Base-by-base conservation (phyloP, 2,329 filamentous ascomycete genomes). In the Emergomyces africanus region DNA sequence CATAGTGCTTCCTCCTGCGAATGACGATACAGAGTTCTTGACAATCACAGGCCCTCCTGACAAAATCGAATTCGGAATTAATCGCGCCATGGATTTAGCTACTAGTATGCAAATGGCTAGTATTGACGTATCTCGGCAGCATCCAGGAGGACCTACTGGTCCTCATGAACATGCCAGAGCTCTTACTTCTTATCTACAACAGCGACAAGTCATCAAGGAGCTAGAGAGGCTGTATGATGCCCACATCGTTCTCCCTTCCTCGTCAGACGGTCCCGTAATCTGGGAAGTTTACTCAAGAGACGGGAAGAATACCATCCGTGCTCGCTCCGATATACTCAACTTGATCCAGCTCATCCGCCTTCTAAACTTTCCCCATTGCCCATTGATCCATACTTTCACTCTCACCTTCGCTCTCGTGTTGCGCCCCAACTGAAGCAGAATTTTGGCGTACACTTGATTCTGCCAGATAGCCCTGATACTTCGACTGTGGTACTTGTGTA, bases 251-350 rank as follows among this genome's bases (percentile, higher is more conserved):
- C 85, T 90, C 1, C 89, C 90, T 0, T 82, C 83, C 2, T 79
- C 82, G 55, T 64, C 64, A 14, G 84, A 89, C 50, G 85, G 85
- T 41, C 84, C 84, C 12, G 83, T 88, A 50, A 85, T 86, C 0
- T 96, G 91, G 90, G 87, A 96, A 71, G 82, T 97, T 58, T 96
- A 91, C 74, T 89, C 89, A 6, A 83, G 87, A 42, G 88, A 96
- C 67, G 85, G 86, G 64, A 95, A 94, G 78, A 95, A 90, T 69
- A 76, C 75, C 8, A 75, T 78, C 48, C 75, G 74, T 57, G 77
- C 77, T 41, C 72, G 76, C 28, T 77, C 75, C 42, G 77, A 79
- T 63, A 77, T 79, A 58, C 72, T 76, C 67, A 77, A 76, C 62
- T 68, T 79, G 41, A 70, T 78, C 25, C 74, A 77, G 77, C 77